Conservation (phyloP, 2,329 filamentous ascomycete species). For the Sporothrix brasiliensis region DNA sequence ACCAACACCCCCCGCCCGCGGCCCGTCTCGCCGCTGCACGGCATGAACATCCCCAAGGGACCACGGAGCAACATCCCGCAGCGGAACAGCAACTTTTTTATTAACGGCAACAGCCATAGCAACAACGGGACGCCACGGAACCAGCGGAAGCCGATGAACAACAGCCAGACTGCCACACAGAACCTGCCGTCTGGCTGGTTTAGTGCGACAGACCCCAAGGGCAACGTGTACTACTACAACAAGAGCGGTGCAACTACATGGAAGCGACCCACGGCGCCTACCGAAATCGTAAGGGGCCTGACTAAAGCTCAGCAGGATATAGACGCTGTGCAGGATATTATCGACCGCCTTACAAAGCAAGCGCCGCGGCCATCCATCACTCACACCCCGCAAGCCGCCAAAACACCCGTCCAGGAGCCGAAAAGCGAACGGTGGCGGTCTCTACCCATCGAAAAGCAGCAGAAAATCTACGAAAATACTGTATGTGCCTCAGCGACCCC, state of each 20-base stretch:
- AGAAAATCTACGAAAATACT: constrained; percentile 92
- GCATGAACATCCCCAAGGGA: constrained; percentile 59
- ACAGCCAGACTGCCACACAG: neutral
- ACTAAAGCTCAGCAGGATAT: constrained; percentile 65
- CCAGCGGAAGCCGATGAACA: constrained; percentile 38
- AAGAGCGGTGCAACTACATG: constrained; percentile 77
- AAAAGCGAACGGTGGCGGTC: constrained; percentile 73
- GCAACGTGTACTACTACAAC: constrained; percentile 84
- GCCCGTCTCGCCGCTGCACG: constrained; percentile 45
- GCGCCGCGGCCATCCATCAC: constrained; percentile 57
- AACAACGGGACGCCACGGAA: constrained; percentile 56
- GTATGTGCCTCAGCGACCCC: constrained; percentile 54
- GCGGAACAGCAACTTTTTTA: constrained; percentile 56
- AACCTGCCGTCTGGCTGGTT: constrained; percentile 83
- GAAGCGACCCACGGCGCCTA: constrained; percentile 72
- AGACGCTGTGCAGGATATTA: constrained; percentile 79
- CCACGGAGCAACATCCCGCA: constrained; percentile 64
- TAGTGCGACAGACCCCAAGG: constrained; percentile 68
- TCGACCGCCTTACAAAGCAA: constrained; percentile 79
- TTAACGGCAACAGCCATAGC: constrained; percentile 41
- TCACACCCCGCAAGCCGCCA: constrained; percentile 66
- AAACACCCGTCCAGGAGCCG: constrained; percentile 58
- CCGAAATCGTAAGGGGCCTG: constrained; percentile 67
- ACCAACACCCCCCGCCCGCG: constrained; percentile 23
- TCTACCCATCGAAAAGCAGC: constrained; percentile 78